Evolutionary conservation across 2,329 filamentous ascomycete genomes (phyloP).

Genomic region (Colletotrichum sp.): DNA sequence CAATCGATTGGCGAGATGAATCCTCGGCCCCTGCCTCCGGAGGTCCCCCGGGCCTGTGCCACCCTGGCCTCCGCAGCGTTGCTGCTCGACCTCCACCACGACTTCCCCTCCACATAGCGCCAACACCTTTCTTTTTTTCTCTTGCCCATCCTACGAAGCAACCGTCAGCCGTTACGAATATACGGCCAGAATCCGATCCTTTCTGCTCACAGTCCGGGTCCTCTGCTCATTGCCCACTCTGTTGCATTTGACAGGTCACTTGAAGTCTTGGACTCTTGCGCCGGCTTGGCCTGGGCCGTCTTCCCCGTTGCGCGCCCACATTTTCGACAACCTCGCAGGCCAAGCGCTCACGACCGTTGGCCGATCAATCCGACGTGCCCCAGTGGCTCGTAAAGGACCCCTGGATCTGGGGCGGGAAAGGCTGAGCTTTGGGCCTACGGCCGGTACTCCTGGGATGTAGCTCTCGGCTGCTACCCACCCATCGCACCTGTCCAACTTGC

Average conservation of each 20-base stretch:
- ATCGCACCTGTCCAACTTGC: not conserved
- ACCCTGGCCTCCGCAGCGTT: not conserved
- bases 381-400: not conserved
- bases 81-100: not conserved
- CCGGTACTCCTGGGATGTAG: not conserved
- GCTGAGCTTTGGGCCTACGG: not conserved
- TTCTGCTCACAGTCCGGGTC: not conserved
- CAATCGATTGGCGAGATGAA: conserved; percentile 5
- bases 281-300: not conserved
- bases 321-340: not conserved
- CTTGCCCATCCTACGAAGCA: not conserved
- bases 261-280: not conserved
- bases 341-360: not conserved
- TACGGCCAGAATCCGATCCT: not conserved
- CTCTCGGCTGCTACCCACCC: not conserved
- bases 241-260: conserved; percentile 5
- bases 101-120: not conserved
- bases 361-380: not conserved
- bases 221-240: not conserved
- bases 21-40: not conserved
- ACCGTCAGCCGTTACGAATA: not conserved
- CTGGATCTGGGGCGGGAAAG: not conserved
- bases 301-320: not conserved
- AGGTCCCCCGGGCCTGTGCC: not conserved
- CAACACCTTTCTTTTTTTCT: conserved; percentile 13